Conservation (phyloP, 1,284 basidiomycete genomes). For the Microbotryomycetes sp. region DNA sequence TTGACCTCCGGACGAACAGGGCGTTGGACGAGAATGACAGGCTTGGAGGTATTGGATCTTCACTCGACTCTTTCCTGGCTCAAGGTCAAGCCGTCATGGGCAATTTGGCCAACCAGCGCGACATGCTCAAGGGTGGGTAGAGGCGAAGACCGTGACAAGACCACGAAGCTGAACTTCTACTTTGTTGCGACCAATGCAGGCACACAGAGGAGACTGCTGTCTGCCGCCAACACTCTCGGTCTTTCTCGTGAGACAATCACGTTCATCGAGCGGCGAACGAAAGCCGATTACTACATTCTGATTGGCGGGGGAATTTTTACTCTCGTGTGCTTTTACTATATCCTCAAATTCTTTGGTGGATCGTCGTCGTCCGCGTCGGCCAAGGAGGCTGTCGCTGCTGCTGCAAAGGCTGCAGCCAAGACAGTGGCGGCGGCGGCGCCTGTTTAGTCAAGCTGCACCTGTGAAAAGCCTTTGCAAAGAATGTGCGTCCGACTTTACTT, state of each 20-base stretch:
- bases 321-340: conserved; percentile 81
- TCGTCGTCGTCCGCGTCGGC: not conserved
- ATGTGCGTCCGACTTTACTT: no score
- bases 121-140: conserved; percentile 65
- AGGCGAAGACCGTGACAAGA: not conserved
- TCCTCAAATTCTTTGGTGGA: conserved; percentile 73
- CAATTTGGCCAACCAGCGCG: conserved; percentile 81
- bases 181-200: conserved; percentile 38
- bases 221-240: conserved; percentile 86
- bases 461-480: not conserved
- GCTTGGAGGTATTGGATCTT: conserved; percentile 66
- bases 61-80: conserved; percentile 78
- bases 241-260: conserved; percentile 84
- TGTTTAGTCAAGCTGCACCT: not conserved
- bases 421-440: not conserved
- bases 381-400: no score
- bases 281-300: conserved; percentile 79
- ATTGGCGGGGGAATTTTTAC: conserved; percentile 72
- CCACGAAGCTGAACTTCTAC: not conserved
- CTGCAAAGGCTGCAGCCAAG: not conserved
- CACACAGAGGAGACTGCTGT: conserved; percentile 69
- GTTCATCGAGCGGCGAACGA: conserved; percentile 90
- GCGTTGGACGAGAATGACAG: conserved; percentile 81
- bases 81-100: conserved; percentile 84
- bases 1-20: conserved; percentile 43